Conservation (phyloP, 805 yeast genomes). For the Naumovozyma dairenensis region DNA sequence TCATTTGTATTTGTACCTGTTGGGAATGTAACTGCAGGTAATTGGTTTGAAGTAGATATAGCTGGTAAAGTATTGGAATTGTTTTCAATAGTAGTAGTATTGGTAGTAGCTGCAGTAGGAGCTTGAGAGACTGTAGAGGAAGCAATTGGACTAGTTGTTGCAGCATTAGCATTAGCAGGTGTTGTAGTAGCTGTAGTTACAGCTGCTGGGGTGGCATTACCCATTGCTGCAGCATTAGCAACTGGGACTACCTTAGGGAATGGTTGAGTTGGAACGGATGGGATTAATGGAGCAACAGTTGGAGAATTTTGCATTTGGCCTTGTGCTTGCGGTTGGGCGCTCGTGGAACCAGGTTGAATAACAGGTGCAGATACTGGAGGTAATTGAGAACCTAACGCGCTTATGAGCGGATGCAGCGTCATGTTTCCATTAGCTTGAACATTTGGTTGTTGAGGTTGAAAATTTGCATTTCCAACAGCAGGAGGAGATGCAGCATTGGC, state of each 20-base stretch:
- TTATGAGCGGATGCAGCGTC: constrained; percentile 9
- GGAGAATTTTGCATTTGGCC: constrained; percentile 7
- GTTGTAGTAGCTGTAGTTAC: constrained; percentile 12
- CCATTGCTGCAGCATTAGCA: not conserved
- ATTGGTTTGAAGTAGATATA: no score
- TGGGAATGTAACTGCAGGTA: no score
- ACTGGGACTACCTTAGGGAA: constrained; percentile 3
- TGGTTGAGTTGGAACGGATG: constrained; percentile 7
- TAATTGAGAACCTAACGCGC: constrained; percentile 9
- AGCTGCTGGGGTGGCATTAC: constrained; percentile 24
- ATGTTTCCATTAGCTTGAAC: no score
- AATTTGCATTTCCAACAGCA: constrained; percentile 8
- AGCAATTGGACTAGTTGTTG: not conserved
- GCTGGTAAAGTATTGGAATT: no score
- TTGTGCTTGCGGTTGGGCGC: constrained; percentile 2
- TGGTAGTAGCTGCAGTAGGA: constrained; percentile 8
- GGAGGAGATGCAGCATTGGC: no score
- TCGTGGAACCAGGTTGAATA: constrained; percentile 2
- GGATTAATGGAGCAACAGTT: constrained; percentile 7
- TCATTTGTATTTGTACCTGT: no score
- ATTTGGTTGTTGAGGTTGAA: constrained; percentile 1
- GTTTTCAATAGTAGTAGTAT: no score
- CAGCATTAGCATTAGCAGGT: not conserved
- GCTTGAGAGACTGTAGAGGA: not conserved
- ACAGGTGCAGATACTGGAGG: constrained; percentile 1